A percentile compares a stretch with the other conserved stretches of the same genome.
phyloP scores from a whole-genome alignment of 2,329 filamentous ascomycete genomes.

The Blastomyces silverae region DNA sequence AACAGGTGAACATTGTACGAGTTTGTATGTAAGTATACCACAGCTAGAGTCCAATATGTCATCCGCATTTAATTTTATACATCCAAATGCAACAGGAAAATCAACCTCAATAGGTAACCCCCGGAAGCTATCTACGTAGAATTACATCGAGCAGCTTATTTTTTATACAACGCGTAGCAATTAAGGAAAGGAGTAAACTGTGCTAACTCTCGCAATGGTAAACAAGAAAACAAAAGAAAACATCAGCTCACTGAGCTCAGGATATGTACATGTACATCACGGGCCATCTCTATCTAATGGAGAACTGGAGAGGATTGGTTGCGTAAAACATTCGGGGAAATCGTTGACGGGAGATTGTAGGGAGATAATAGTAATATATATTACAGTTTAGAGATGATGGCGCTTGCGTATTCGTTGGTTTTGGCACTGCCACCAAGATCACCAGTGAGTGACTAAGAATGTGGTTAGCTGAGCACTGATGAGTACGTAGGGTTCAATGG shows the following conservation, averaged over 20 bases:
- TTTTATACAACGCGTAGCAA: constrained; percentile 12
- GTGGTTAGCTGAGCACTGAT: neutral
- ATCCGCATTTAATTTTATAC: constrained; percentile 5
- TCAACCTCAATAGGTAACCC: neutral
- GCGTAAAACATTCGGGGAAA: constrained; percentile 25
- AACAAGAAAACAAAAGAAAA: constrained; percentile 2
- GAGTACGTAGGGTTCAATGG: neutral
- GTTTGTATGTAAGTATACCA: constrained; percentile 6
- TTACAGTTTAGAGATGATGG: constrained; percentile 68
- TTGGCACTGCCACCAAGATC: constrained; percentile 95
- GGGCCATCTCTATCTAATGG: constrained; percentile 12
- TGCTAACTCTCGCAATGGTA: constrained; percentile 9
- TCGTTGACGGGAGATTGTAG: constrained; percentile 26
- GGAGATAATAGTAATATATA: constrained; percentile 17
- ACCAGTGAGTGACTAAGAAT: constrained; percentile 65
- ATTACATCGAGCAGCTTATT: constrained; percentile 6
- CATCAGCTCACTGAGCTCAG: constrained; percentile 4
- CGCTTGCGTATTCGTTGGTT: constrained; percentile 86
- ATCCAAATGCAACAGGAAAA: neutral
- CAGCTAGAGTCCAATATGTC: neutral
- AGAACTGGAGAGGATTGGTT: neutral
- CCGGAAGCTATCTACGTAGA: neutral
- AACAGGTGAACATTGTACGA: constrained; percentile 2
- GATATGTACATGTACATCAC: neutral
- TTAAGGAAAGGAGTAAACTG: constrained; percentile 1